phyloP scores from a whole-genome alignment of 306 rosid species.

The Malus orientalis region DNA sequence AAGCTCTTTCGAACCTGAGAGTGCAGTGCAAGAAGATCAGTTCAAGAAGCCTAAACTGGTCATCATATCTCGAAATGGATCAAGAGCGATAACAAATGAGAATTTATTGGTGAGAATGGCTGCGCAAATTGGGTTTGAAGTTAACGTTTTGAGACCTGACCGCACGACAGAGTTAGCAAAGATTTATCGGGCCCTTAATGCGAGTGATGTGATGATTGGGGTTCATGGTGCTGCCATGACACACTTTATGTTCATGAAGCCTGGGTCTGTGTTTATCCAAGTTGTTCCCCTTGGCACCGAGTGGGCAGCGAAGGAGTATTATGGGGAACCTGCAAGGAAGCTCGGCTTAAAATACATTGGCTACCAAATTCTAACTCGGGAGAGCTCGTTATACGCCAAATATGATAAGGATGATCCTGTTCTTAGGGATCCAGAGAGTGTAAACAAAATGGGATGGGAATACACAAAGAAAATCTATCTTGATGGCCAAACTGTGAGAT shows the following conservation, averaged over 20 bases:
- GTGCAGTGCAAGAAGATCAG: conserved; percentile 8
- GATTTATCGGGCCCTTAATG: conserved; percentile 57
- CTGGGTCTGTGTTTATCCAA: conserved; percentile 68
- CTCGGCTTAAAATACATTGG: conserved; percentile 80
- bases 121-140: conserved; percentile 52
- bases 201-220: conserved; percentile 81
- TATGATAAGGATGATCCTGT: conserved; percentile 53
- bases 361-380: conserved; percentile 56
- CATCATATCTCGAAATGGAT: conserved; percentile 65
- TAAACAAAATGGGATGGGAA: conserved; percentile 69
- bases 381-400: conserved; percentile 56
- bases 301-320: conserved; percentile 89
- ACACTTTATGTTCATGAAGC: conserved; percentile 73
- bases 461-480: conserved; percentile 88
- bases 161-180: conserved; percentile 72
- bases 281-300: conserved; percentile 73
- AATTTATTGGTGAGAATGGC: conserved; percentile 60
- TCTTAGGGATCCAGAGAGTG: conserved; percentile 57
- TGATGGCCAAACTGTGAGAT: conserved; percentile 66
- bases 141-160: conserved; percentile 49
- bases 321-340: conserved; percentile 78
- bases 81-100: conserved; percentile 73
- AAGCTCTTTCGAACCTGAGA: conserved; percentile 12
- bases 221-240: conserved; percentile 99
- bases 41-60: conserved; percentile 43